Evolutionary conservation across 805 yeast genomes (phyloP).

Genomic region (Yarrowia sp.): DNA sequence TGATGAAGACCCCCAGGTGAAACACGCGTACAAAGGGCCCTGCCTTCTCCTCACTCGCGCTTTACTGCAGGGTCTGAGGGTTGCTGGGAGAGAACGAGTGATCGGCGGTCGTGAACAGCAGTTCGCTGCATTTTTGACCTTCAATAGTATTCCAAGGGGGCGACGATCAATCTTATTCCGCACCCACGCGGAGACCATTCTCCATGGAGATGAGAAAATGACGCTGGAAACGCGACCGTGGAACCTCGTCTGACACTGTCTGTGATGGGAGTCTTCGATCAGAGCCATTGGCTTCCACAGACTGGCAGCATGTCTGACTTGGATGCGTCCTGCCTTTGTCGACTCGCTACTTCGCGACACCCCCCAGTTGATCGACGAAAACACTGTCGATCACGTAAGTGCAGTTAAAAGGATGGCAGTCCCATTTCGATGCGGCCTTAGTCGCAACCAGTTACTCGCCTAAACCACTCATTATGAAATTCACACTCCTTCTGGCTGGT

Average conservation of each 20-base stretch:
- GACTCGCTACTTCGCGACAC: neutral
- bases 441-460: neutral
- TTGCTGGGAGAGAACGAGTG: neutral
- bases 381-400: constrained; percentile 16
- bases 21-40: constrained; percentile 3
- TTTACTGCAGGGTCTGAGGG: constrained; percentile 17
- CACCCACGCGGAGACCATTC: neutral
- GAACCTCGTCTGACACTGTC: neutral
- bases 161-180: constrained; percentile 11
- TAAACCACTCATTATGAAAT: constrained; percentile 16
- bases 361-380: constrained; percentile 25
- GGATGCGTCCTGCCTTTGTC: neutral
- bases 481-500: constrained; percentile 17
- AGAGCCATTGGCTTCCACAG: neutral
- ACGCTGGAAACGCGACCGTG: neutral
- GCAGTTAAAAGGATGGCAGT: constrained; percentile 12
- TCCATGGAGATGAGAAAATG: neutral
- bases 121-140: constrained; percentile 13
- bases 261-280: neutral
- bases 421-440: neutral
- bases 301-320: neutral
- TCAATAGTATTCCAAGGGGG: neutral
- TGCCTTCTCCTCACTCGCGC: neutral
- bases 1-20: neutral
- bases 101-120: neutral